Base-by-base conservation (phyloP, 306 rosid genomes). In the Castanospermum australe region DNA sequence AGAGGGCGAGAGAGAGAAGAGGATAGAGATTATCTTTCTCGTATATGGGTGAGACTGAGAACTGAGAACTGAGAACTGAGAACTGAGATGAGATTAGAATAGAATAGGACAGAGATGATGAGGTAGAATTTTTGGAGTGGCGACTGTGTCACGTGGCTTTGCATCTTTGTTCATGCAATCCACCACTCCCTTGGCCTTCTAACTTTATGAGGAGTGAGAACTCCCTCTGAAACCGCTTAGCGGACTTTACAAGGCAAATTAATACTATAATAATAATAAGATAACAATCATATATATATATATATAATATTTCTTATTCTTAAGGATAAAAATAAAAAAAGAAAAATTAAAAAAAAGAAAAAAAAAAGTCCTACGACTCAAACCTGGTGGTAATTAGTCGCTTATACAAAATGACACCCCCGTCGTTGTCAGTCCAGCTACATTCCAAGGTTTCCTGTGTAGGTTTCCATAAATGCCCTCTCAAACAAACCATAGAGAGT, bases 121-220 rank as follows among this genome's bases (percentile, higher is more conserved):
- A 25, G 63, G 36, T 17, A 72, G 57, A 67, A 41, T 52, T 59
- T 59, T 61, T 20, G 24, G 56, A 28, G 83, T 36, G 77, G 82
- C 39, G 4, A 76, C 72, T 24, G 76, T 28, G 75, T 82, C 89
- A 86, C 86, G 86, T 81, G 90, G 77, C 57, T 48, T 41, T 70
- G 84, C 83, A 77, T 77, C 65, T 87, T 68, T 68, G 77, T 77
- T 83, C 82, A 67, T 64, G 85, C 85, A 60, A 57, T 76, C 54
- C 81, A 65, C 60, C 84, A 47, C 61, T 61, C 0, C 32, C 30
- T 50, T 50, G 81, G 77, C 72, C 79, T 50, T 78, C 42, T 47
- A 24, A 41, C 75, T 84, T 82, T 42, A 74, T 60, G 76, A 78
- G 10, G 84, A 87, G 85, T 32, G 69, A 75, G 69, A 83, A 61